A percentile compares a stretch with the other conserved stretches of the same genome.
Conservation (phyloP, 2,329 filamentous ascomycete genomes). For the Colletotrichum shisoi region DNA sequence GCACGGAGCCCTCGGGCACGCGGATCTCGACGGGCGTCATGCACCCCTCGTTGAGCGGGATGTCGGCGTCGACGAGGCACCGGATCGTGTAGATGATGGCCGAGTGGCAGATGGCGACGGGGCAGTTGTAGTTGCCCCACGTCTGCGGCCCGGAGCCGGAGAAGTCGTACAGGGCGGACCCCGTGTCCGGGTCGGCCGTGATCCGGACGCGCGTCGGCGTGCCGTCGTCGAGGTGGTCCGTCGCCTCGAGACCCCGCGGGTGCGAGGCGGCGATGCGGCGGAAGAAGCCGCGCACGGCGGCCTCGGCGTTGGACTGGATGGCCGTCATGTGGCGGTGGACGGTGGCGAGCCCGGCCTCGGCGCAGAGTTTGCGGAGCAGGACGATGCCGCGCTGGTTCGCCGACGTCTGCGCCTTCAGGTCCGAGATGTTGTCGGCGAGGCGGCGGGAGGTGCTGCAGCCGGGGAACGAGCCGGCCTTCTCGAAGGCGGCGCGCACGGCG, state of each 20-base stretch:
- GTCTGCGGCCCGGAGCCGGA: constrained; percentile 48
- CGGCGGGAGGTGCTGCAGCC: constrained; percentile 51
- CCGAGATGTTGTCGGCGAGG: constrained; percentile 54
- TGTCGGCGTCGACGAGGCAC: constrained; percentile 48
- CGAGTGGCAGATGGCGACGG: constrained; percentile 50
- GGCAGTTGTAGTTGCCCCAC: constrained; percentile 50
- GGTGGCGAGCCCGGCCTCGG: constrained; percentile 46
- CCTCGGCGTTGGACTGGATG: constrained; percentile 54
- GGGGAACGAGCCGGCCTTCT: constrained; percentile 48
- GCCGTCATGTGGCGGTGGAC: constrained; percentile 53
- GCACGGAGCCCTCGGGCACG: constrained; percentile 47
- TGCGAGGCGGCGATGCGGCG: constrained; percentile 47
- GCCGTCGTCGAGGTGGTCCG: constrained; percentile 51
- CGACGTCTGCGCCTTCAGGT: constrained; percentile 55
- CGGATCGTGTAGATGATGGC: constrained; percentile 53
- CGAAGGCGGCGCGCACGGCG: constrained; percentile 46
- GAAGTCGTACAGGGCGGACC: constrained; percentile 51
- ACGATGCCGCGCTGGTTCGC: constrained; percentile 53
- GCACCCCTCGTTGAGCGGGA: constrained; percentile 53
- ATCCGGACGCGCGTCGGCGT: constrained; percentile 48
- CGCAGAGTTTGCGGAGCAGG: constrained; percentile 48
- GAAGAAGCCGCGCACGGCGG: constrained; percentile 47
- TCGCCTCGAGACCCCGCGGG: constrained; percentile 39
- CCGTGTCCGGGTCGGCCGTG: constrained; percentile 45
- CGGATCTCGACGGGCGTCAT: constrained; percentile 48